Evolutionary conservation across 2,329 filamentous ascomycete species (phyloP).

Genomic region (Cladorrhinum sp.): DNA sequence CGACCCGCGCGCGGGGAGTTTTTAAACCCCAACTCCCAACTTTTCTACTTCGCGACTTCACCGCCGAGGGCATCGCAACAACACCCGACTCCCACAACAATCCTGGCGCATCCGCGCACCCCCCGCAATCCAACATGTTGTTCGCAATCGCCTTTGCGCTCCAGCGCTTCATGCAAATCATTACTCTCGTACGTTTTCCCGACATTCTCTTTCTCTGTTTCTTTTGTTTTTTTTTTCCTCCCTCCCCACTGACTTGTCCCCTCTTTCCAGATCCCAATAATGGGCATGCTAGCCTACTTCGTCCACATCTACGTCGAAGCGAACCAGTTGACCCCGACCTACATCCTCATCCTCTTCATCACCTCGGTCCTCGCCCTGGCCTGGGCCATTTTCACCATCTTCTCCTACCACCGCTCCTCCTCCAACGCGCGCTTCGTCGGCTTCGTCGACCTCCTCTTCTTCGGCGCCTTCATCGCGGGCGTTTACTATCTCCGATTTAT

Average conservation of each 20-base stretch:
- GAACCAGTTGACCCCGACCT: constrained; percentile 59
- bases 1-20: neutral
- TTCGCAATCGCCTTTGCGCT: constrained; percentile 62
- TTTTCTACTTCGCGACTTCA: neutral
- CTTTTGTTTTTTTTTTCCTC: too few relatives aligned
- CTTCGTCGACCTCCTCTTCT: constrained; percentile 58
- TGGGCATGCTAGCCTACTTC: constrained; percentile 67
- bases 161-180: constrained; percentile 60
- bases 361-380: constrained; percentile 60
- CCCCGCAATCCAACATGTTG: constrained; percentile 47
- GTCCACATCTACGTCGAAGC: constrained; percentile 55
- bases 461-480: constrained; percentile 61
- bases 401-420: constrained; percentile 62
- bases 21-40: neutral
- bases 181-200: constrained; percentile 53
- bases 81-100: neutral
- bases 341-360: constrained; percentile 66
- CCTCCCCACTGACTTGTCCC: constrained; percentile 1
- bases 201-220: neutral
- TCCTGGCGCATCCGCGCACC: constrained; percentile 5
- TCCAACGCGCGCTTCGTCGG: constrained; percentile 60
- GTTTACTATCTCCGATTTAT: constrained; percentile 60
- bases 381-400: constrained; percentile 63
- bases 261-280: constrained; percentile 53
- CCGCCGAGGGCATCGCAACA: constrained; percentile 5